Evolutionary conservation across 1,284 basidiomycete genomes (phyloP).

Genomic region (Mycosarcoma mackinlayi): DNA sequence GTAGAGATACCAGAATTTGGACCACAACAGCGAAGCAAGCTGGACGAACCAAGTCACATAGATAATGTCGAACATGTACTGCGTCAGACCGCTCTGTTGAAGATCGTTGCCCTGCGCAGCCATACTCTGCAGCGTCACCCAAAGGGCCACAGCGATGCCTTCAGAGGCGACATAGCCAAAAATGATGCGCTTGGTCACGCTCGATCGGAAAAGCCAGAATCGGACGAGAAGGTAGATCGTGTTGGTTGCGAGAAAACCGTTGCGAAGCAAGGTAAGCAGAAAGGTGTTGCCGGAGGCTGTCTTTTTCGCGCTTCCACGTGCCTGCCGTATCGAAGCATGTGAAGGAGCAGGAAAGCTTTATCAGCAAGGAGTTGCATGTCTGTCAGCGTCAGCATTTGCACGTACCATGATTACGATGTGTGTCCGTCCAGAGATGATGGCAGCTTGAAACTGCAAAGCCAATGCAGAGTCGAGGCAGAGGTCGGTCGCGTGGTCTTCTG

Average conservation of each 20-base stretch:
- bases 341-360: no score
- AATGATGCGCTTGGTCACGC: conserved; percentile 27
- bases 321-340: conserved; percentile 12
- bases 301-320: conserved; percentile 53
- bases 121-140: conserved; percentile 64
- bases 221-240: conserved; percentile 54
- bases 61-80: conserved; percentile 69
- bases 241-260: conserved; percentile 63
- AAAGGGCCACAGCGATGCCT: conserved; percentile 58
- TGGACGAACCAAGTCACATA: conserved; percentile 69
- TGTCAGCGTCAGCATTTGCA: no score
- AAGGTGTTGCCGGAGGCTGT: conserved; percentile 56
- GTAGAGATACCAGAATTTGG: conserved; percentile 66
- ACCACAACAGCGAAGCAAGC: conserved; percentile 61
- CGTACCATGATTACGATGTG: conserved; percentile 8
- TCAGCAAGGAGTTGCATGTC: no score
- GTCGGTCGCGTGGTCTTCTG: conserved; percentile 1
- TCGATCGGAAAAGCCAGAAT: conserved; percentile 47
- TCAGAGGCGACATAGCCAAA: conserved; percentile 60
- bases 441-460: not conserved
- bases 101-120: conserved; percentile 65
- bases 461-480: not conserved
- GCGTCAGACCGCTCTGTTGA: conserved; percentile 62
- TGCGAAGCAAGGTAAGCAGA: conserved; percentile 49
- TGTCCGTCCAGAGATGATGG: conserved; percentile 1